Percentiles rank a stretch among this genome's conserved stretches.
Evolutionary conservation across 257 asterid species (phyloP).

Genomic region (Solanum peruvianum): DNA sequence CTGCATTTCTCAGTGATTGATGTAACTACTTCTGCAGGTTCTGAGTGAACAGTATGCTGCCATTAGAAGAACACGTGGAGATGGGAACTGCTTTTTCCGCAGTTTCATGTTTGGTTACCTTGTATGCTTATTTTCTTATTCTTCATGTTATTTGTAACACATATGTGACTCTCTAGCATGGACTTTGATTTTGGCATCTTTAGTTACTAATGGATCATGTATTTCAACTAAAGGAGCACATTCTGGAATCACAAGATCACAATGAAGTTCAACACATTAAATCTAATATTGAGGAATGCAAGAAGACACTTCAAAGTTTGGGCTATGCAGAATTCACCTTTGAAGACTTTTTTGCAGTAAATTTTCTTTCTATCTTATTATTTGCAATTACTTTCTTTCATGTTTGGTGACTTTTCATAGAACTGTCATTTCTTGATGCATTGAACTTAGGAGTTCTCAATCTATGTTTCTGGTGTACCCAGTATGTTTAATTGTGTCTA

Average conservation of each 20-base stretch:
- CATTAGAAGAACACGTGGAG: constrained; percentile 90
- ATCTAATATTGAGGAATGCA: constrained; percentile 64
- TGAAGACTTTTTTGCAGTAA: constrained; percentile 89
- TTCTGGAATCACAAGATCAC: constrained; percentile 66
- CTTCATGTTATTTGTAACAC: neutral
- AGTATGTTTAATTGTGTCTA: neutral
- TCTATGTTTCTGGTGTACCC: neutral
- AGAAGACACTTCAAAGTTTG: constrained; percentile 73
- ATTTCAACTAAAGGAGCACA: constrained; percentile 54
- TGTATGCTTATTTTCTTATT: constrained; percentile 26
- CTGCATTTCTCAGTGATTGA: neutral
- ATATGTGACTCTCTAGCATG: neutral
- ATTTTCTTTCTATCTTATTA: neutral
- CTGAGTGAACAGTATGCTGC: constrained; percentile 66
- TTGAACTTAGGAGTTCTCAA: neutral
- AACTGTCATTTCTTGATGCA: neutral
- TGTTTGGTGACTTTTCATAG: neutral
- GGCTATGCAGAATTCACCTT: constrained; percentile 92
- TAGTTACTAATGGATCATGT: constrained; percentile 9
- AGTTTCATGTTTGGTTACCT: constrained; percentile 96
- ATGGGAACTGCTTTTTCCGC: constrained; percentile 96
- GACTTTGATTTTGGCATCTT: neutral
- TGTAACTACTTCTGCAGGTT: constrained; percentile 26
- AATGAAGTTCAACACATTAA: constrained; percentile 65
- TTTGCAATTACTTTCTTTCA: neutral